Percentiles rank a stretch among this genome's conserved stretches.
Evolutionary conservation across 805 yeast species (phyloP).

Genomic region (Lipomyces lipofer): DNA sequence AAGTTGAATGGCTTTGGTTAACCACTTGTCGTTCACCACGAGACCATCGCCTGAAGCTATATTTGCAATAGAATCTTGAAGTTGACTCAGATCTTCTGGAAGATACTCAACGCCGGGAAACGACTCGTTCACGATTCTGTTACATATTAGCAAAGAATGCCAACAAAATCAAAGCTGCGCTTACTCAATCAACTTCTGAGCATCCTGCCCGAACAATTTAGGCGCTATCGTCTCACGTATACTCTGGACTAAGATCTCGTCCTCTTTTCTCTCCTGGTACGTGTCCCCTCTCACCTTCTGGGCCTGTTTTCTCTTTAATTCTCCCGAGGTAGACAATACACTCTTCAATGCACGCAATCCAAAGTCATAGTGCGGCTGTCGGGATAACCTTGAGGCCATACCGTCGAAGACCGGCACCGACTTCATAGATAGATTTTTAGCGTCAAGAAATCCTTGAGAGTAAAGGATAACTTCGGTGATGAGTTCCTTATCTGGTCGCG

Average conservation of each 20-base stretch:
- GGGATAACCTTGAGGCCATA: slow-evolving; percentile 47
- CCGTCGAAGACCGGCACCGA: slow-evolving; percentile 57
- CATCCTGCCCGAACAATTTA: slow-evolving; percentile 59
- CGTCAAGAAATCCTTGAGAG: slow-evolving; percentile 65
- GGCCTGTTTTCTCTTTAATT: slow-evolving; percentile 40
- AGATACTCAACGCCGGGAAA: slow-evolving; percentile 31
- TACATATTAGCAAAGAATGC: not conserved
- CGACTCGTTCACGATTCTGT: slow-evolving; percentile 27
- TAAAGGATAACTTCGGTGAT: slow-evolving; percentile 73
- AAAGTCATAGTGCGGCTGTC: slow-evolving; percentile 82
- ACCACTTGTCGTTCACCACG: slow-evolving; percentile 46
- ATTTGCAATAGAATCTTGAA: slow-evolving; percentile 33
- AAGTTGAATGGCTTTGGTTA: slow-evolving; percentile 60
- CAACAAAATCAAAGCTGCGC: not conserved
- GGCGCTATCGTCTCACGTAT: slow-evolving; percentile 68
- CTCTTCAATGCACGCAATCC: slow-evolving; percentile 81
- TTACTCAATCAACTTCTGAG: slow-evolving; percentile 40
- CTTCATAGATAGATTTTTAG: slow-evolving; percentile 47
- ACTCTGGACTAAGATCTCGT: slow-evolving; percentile 49
- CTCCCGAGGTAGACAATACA: slow-evolving; percentile 61
- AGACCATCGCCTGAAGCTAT: slow-evolving; percentile 42
- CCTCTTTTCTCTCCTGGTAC: not conserved
- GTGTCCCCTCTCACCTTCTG: not conserved
- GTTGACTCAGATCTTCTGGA: slow-evolving; percentile 34
- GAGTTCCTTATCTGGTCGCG: slow-evolving; percentile 62